Evolutionary conservation across 2,329 filamentous ascomycete genomes (phyloP).

Genomic region (Apiospora koreana): DNA sequence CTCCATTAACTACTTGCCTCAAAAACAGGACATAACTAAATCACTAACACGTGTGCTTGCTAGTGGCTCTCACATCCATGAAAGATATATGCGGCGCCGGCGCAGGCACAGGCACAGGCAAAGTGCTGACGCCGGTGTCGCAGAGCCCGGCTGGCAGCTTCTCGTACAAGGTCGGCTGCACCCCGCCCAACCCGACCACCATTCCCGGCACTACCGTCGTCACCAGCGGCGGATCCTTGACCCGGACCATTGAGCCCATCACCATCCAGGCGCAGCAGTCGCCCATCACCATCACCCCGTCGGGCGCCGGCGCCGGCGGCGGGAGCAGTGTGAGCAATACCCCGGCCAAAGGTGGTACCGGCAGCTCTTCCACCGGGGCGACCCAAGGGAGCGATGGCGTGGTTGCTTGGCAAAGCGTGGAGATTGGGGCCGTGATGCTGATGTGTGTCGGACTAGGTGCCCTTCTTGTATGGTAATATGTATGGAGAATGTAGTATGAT

Average conservation of each 20-base stretch:
- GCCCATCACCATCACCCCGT: not conserved
- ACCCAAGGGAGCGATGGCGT: not conserved
- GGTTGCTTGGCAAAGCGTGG: not conserved
- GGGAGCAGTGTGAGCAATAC: not conserved
- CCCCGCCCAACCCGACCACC: not conserved
- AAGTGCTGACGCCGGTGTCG: not conserved
- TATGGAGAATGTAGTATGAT: not conserved
- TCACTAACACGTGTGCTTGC: not conserved
- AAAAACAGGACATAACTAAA: not conserved
- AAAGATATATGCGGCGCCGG: not conserved
- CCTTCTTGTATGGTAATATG: not conserved
- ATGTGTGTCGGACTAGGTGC: not conserved
- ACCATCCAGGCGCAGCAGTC: slow-evolving; percentile 2
- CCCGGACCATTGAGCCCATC: not conserved
- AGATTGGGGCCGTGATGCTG: not conserved
- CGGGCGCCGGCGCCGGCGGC: not conserved
- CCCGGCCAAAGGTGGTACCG: not conserved
- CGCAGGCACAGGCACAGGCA: not conserved
- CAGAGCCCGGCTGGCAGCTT: not conserved
- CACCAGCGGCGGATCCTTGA: not conserved
- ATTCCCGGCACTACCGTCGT: not conserved
- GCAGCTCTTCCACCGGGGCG: no score
- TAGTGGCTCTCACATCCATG: not conserved
- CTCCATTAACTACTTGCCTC: not conserved
- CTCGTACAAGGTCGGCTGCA: not conserved